phyloP scores from a whole-genome alignment of 805 yeast species.

The Kodamaea laetipori region DNA sequence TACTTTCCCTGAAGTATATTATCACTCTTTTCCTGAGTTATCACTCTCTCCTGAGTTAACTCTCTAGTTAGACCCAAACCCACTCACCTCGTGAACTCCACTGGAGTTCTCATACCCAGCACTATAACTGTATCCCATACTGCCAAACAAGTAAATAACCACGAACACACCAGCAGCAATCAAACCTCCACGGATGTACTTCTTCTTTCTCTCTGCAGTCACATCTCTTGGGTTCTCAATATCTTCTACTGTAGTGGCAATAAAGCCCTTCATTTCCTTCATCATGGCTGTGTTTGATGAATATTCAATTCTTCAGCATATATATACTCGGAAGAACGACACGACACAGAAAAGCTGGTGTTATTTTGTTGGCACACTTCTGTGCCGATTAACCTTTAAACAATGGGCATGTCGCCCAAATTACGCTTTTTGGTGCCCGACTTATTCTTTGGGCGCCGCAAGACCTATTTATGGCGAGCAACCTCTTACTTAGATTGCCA shows the following conservation, averaged over 20 bases:
- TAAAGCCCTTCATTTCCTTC: constrained; percentile 3
- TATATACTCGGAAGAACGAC: not conserved
- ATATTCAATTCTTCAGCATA: not conserved
- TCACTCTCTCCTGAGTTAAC: not conserved
- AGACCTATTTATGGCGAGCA: constrained; percentile 1
- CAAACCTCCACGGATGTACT: constrained; percentile 9
- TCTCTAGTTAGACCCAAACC: not conserved
- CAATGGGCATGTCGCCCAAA: not conserved
- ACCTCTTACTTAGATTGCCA: not conserved
- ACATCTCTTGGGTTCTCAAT: not conserved
- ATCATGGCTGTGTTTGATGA: not conserved
- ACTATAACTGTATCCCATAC: constrained; percentile 15
- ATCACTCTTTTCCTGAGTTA: not conserved
- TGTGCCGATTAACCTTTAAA: constrained; percentile 3
- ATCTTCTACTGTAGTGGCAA: not conserved
- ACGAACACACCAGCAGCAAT: constrained; percentile 14
- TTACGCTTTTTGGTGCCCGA: not conserved
- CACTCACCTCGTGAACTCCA: constrained; percentile 2
- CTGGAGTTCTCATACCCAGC: constrained; percentile 6
- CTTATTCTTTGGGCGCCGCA: not conserved
- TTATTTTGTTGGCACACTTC: not conserved
- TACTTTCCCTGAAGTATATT: no score
- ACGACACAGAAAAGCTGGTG: constrained; percentile 1
- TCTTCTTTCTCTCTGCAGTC: constrained; percentile 10
- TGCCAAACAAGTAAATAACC: constrained; percentile 18